phyloP scores from a whole-genome alignment of 2,329 filamentous ascomycete genomes.

The Botryosphaeria agaves region DNA sequence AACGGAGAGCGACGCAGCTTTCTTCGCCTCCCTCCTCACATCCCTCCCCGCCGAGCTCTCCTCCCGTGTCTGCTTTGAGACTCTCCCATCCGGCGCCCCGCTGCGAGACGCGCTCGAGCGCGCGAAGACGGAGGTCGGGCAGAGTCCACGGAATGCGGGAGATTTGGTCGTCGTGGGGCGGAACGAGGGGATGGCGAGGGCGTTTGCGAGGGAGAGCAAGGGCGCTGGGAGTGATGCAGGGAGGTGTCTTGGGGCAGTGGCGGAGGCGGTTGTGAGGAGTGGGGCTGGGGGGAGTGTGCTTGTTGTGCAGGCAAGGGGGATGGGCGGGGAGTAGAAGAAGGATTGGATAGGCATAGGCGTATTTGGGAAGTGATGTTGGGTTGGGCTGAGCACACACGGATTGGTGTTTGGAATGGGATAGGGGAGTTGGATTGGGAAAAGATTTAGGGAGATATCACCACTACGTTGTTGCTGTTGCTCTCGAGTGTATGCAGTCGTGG shows the following conservation, averaged over 20 bases:
- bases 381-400: too few relatives aligned
- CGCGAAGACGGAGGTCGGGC: constrained; percentile 42
- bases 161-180: constrained; percentile 55
- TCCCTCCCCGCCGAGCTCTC: constrained; percentile 35
- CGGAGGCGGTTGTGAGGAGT: constrained; percentile 39
- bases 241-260: constrained; percentile 41
- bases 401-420: too few relatives aligned
- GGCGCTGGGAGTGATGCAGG: constrained; percentile 12
- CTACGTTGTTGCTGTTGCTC: neutral
- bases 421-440: too few relatives aligned
- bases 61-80: constrained; percentile 41
- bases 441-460: too few relatives aligned
- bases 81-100: constrained; percentile 22
- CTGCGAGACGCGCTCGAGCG: constrained; percentile 31
- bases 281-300: constrained; percentile 50
- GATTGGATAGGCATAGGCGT: neutral
- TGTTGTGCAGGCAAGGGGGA: constrained; percentile 43
- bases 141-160: constrained; percentile 46
- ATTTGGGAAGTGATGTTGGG: neutral
- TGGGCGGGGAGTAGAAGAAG: neutral
- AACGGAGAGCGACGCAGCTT: constrained; percentile 32
- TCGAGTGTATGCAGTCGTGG: neutral
- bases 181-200: constrained; percentile 9
- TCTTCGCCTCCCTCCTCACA: constrained; percentile 39
- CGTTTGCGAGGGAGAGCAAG: constrained; percentile 7